Conservation (phyloP, 208 protist genomes). For the Leishmania major region DNA sequence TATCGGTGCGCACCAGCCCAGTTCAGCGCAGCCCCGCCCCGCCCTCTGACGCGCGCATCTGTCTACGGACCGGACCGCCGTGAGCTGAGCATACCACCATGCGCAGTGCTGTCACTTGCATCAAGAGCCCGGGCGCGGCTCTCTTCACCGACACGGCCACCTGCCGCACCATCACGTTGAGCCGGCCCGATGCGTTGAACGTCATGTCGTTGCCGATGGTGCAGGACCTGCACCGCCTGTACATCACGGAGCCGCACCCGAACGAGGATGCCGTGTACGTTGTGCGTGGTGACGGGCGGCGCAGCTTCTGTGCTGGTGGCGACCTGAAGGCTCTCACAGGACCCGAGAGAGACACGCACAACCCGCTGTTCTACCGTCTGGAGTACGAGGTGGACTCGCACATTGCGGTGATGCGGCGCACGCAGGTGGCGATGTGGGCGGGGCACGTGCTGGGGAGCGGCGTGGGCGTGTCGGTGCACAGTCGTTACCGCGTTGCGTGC, state of each 20-base stretch:
- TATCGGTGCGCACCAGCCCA: background rate
- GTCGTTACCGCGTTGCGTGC: conserved; percentile 73
- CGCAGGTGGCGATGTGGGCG: conserved; percentile 82
- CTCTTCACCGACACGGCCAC: conserved; percentile 37
- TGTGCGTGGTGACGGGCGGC: conserved; percentile 42
- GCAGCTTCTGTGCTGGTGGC: conserved; percentile 77
- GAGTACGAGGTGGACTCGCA: conserved; percentile 79
- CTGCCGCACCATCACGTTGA: conserved; percentile 52
- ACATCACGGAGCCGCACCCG: conserved; percentile 43
- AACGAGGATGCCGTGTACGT: conserved; percentile 42
- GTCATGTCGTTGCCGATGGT: conserved; percentile 51
- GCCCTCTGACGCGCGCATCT: background rate
- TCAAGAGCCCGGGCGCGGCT: conserved; percentile 16
- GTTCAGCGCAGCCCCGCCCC: background rate
- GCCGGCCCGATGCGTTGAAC: conserved; percentile 44
- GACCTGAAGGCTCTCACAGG: conserved; percentile 57
- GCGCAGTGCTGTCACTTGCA: background rate
- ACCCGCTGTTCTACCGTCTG: conserved; percentile 50
- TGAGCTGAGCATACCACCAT: background rate
- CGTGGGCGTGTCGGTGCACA: conserved; percentile 79
- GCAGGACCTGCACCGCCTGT: conserved; percentile 41
- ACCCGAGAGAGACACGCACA: conserved; percentile 5
- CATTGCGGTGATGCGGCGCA: conserved; percentile 60
- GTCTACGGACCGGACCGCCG: background rate
- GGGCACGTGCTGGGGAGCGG: conserved; percentile 87